phyloP scores from a whole-genome alignment of 164 flowering plant species.

The Euptelea pleiosperma region DNA sequence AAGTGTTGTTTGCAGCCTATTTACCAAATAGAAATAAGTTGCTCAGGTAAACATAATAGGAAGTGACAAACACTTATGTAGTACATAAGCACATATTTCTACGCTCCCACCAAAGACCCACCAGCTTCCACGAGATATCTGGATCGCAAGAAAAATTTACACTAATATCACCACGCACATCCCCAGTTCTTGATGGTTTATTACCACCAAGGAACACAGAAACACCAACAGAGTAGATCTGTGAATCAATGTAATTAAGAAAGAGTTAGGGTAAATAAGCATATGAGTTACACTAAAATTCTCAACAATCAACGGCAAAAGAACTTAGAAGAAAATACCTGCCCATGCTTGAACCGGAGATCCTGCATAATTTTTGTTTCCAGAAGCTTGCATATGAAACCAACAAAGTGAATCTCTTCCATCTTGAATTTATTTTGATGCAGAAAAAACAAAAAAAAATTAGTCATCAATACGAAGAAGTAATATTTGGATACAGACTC shows the following conservation, averaged over 20 bases:
- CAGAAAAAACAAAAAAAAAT: conserved; percentile 10
- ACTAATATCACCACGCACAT: conserved; percentile 89
- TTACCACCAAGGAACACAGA: conserved; percentile 96
- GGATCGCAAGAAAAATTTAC: conserved; percentile 95
- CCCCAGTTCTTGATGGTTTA: conserved; percentile 81
- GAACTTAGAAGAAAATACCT: conserved; percentile 39
- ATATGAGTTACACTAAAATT: not conserved
- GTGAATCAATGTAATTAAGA: conserved; percentile 13
- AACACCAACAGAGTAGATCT: conserved; percentile 91
- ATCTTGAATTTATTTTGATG: conserved; percentile 38
- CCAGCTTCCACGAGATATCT: conserved; percentile 74
- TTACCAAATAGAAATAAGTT: not conserved
- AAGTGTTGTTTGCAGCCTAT: not conserved
- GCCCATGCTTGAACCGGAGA: conserved; percentile 94
- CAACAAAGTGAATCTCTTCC: conserved; percentile 84
- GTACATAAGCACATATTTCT: not conserved
- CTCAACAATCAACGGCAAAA: not conserved
- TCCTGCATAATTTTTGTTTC: conserved; percentile 89
- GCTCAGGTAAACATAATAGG: not conserved
- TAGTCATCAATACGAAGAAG: conserved; percentile 3
- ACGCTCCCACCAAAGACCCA: conserved; percentile 16
- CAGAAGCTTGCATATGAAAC: conserved; percentile 83
- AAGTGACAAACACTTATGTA: not conserved
- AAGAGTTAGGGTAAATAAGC: not conserved
- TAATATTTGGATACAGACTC: not conserved